Conservation (phyloP, 768 basidiomycete species). For the Calocera cornea region DNA sequence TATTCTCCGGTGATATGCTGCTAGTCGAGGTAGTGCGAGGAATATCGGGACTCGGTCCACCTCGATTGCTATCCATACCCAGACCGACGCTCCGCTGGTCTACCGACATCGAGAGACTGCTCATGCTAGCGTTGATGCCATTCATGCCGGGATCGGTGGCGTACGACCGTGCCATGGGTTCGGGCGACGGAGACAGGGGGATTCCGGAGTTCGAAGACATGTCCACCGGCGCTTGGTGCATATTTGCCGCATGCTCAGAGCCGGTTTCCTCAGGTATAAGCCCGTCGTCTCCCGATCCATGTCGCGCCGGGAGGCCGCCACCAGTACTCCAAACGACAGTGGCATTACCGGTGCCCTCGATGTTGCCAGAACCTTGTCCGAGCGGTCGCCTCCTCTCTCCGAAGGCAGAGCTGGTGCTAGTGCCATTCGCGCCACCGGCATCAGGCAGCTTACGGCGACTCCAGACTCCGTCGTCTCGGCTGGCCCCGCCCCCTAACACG, state of each 20-base stretch:
- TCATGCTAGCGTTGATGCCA: constrained; percentile 5
- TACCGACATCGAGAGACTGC: constrained; percentile 7
- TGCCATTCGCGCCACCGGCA: not conserved
- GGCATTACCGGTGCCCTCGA: not conserved
- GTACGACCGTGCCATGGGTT: constrained; percentile 17
- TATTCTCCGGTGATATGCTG: constrained; percentile 19
- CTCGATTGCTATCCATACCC: constrained; percentile 11
- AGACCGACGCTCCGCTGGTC: not conserved
- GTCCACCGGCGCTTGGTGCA: constrained; percentile 15
- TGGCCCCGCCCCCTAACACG: not conserved
- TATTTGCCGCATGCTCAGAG: not conserved
- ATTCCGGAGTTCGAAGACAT: constrained; percentile 12
- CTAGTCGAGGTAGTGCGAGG: not conserved
- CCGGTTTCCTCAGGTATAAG: not conserved
- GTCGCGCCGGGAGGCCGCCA: not conserved
- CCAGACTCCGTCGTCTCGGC: not conserved
- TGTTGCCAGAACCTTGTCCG: not conserved
- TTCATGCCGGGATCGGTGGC: constrained; percentile 25
- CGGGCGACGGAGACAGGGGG: constrained; percentile 4
- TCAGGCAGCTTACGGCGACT: not conserved
- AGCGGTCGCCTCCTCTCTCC: not conserved
- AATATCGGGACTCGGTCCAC: constrained; percentile 16
- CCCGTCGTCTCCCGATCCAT: not conserved
- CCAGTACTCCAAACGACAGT: not conserved
- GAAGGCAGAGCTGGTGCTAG: not conserved